Conservation (phyloP, 192 early-diverging fungal genomes). For the Phycomyces nitens region DNA sequence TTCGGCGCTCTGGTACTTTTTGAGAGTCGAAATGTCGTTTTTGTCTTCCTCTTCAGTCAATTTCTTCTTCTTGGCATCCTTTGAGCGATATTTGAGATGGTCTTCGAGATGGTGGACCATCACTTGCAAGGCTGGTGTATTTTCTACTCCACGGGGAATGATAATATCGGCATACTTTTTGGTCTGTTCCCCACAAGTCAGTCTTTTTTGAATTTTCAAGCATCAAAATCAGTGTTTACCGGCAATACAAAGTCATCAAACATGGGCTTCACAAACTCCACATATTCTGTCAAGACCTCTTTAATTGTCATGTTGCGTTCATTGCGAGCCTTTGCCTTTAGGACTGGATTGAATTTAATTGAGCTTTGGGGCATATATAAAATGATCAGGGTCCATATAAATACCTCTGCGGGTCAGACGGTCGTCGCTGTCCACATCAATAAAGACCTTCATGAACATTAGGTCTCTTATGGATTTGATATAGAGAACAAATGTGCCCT, state of each 20-base stretch:
- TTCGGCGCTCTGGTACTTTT: too few species aligned
- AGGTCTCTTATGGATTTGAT: conserved; percentile 58
- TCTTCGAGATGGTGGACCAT: conserved; percentile 48
- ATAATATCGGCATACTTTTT: conserved; percentile 78
- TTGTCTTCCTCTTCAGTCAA: too few species aligned
- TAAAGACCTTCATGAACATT: conserved; percentile 77
- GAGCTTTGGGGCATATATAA: conserved; percentile 9
- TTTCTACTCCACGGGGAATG: conserved; percentile 62
- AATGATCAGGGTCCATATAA: background rate
- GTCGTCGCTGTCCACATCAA: conserved; percentile 83
- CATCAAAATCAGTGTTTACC: conserved; percentile 29
- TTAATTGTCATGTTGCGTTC: conserved; percentile 41
- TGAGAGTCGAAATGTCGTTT: too few species aligned
- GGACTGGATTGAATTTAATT: conserved; percentile 37
- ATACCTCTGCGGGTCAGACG: conserved; percentile 55
- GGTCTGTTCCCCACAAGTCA: conserved; percentile 33
- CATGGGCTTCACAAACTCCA: conserved; percentile 76
- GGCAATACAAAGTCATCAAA: conserved; percentile 89
- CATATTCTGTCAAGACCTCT: conserved; percentile 62
- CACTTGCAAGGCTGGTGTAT: conserved; percentile 60
- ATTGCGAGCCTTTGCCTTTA: conserved; percentile 26
- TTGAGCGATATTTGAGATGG: conserved; percentile 9
- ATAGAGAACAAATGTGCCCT: conserved; percentile 79
- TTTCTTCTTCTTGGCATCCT: background rate
- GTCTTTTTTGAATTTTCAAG: background rate